Base-by-base conservation (phyloP, 2,329 filamentous ascomycete species). In the Dothistroma septosporum region DNA sequence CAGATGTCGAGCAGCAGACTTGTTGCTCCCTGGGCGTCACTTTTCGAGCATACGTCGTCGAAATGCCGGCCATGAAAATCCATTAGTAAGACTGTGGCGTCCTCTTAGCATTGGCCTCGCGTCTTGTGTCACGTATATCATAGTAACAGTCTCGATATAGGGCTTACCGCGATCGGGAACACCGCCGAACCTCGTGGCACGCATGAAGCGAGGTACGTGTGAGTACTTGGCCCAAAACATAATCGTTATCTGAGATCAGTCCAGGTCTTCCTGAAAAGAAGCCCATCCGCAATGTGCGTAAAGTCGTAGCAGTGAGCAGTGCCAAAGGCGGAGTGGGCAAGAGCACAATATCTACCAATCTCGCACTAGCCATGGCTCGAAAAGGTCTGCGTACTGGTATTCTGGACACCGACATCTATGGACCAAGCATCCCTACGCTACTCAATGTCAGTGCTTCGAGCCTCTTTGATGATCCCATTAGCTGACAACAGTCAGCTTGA, bases 241-340 rank as follows among this genome's bases (percentile, higher is more conserved):
- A 28, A 60, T 35, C 46, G 46, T 24, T 12, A 16, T n/a, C 19
- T n/a, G 21, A 50, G 22, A 54, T 57, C 4, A n/a, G 35, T 19
- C 10, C 33, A 70, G 69, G 91, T 24, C 82, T 96, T 11, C 93
- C 94, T 0, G 85, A 91, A 68, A 87, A 89, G 70, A 85, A 91
- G 66, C 87, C 85, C 68, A 96, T 99, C 68, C 83, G 84, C 28
- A 87, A 92, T 73, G 93, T 99, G 24, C 84, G 86, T 66, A 96
- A 96, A 74, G 87, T 97, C n/a, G 85, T 99, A 61, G 92, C 92
- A n/a, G 91, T 99, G 14, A 96, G 92, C 4, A 97, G 92, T 1
- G 94, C 94, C 14, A 99, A 99, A 73, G 94, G 94, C 2, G 94
- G 94, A n/a, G 94, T 99, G 0, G 94, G 94, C 1, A 99, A 99